phyloP scores from a whole-genome alignment of 495 filamentous ascomycete genomes.

The Aspergillus kassunensis region DNA sequence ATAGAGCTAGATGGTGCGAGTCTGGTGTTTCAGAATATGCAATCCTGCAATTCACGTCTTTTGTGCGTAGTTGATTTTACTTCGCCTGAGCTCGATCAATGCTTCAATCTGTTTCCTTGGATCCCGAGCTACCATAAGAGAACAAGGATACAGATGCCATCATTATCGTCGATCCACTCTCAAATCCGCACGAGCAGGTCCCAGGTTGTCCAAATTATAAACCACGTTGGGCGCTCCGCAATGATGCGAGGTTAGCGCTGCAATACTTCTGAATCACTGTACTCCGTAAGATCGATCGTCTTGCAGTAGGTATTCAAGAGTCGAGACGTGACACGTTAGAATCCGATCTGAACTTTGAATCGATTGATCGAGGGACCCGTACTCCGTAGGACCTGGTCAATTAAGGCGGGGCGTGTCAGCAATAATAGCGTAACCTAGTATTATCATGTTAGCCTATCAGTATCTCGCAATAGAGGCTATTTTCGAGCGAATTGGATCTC shows the following conservation, averaged over 20 bases:
- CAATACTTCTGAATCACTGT: not conserved
- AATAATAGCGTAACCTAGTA: not conserved
- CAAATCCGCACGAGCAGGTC: not conserved
- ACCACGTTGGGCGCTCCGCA: not conserved
- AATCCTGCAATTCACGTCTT: not conserved
- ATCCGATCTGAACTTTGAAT: slow-evolving; percentile 1
- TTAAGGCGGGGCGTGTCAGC: not conserved
- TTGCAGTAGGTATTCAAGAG: not conserved
- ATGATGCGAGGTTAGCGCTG: not conserved
- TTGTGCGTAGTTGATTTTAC: not conserved
- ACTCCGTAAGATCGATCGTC: not conserved
- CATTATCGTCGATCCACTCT: not conserved
- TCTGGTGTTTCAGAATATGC: slow-evolving; percentile 3
- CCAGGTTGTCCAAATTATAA: not conserved
- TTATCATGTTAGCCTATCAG: not conserved
- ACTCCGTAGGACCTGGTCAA: not conserved
- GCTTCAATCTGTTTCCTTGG: not conserved
- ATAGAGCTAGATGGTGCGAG: not conserved
- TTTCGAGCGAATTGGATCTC: not conserved
- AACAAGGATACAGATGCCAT: not conserved
- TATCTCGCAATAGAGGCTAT: not conserved
- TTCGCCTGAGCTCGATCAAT: not conserved
- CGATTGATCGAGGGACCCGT: no score
- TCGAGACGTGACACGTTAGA: slow-evolving; percentile 5
- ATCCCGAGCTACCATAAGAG: not conserved